Base-by-base conservation (phyloP, 352 stramenopile genomes). In the Pythium phragmiticola region DNA sequence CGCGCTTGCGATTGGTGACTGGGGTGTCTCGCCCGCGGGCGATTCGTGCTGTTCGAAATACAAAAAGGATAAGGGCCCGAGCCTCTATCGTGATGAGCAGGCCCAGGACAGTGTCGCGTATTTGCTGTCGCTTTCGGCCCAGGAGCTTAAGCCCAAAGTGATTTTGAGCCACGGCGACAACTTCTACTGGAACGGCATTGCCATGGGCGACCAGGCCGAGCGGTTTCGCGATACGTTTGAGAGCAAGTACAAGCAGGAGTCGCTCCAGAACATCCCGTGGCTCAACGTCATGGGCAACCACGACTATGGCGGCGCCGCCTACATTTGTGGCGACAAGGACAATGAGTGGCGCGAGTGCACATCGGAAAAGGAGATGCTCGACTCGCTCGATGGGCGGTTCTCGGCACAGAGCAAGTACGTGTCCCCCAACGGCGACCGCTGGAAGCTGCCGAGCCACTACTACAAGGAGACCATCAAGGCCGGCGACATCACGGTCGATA, bases 101-200 rank as follows among this genome's bases (percentile, higher is more conserved):
- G 74, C 69, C 4, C 69, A 60, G 14, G 50, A 58, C 50, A 60
- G 70, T 30, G 66, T 74, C 6, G 60, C 66, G 53, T 69, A 73
- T 17, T 52, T 77, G 49, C 47, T 77, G 5, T 54, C 70, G 33
- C 37, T 74, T 6, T 74, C 66, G 42, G 68, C 71, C 51, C 69
- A 64, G 4, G 70, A 76, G 6, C 62, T 82, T 26, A 69, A 82
- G 45, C 83, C 83, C 3, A 82, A 84, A 48, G 80, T 58, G 11
- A 75, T 92, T n/a, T 51, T 92, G 28, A 83, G 83, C 41, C 83
- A 92, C 67, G 83, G 82, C 43, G 84, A 92, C 71, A 92, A 89
- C 73, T 92, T 92, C 51, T 92, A 92, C 73, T 92, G 84, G 84
- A 84, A 87, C 63, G 84, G 84, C 19, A 73, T 92, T 45, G 74